Evolutionary conservation across 495 filamentous ascomycete species (phyloP).

Genomic region (Aspergillus conjunctus): DNA sequence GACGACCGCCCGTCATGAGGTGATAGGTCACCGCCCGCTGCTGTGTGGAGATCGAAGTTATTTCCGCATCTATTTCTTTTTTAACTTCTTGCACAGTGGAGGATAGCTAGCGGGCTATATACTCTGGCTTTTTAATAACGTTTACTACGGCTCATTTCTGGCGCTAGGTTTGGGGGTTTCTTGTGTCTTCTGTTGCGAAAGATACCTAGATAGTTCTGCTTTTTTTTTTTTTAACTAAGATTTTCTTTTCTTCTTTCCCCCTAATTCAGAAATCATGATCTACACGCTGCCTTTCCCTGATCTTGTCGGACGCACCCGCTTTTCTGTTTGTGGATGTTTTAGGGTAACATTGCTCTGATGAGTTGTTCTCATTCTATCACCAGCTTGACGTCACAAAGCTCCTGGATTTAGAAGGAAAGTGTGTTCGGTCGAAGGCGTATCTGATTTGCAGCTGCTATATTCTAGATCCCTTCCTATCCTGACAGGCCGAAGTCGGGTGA

Average conservation of each 20-base stretch:
- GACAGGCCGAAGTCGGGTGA: neutral
- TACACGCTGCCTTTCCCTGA: neutral
- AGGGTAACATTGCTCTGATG: too few relatives aligned
- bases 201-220: conserved; percentile 29
- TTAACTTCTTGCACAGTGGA: neutral
- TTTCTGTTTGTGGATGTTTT: too few relatives aligned
- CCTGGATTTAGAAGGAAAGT: too few relatives aligned
- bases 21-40: conserved; percentile 37
- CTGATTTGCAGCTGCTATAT: too few relatives aligned
- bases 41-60: neutral
- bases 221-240: conserved; percentile 2
- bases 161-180: conserved; percentile 14
- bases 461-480: too few relatives aligned
- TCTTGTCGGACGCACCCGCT: too few relatives aligned
- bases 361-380: too few relatives aligned
- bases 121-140: conserved; percentile 5
- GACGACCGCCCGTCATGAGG: conserved; percentile 87
- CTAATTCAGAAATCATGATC: neutral
- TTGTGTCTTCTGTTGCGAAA: conserved; percentile 18
- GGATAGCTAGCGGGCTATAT: neutral
- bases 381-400: too few relatives aligned
- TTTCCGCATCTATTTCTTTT: neutral
- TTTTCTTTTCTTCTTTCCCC: neutral
- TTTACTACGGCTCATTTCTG: conserved; percentile 20
- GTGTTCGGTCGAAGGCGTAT: too few relatives aligned